These are phyloP conservation scores for Alternaria consortialis DNA, from an alignment of 2,329 filamentous ascomycete species.

Conservation along the genomic window DNA sequence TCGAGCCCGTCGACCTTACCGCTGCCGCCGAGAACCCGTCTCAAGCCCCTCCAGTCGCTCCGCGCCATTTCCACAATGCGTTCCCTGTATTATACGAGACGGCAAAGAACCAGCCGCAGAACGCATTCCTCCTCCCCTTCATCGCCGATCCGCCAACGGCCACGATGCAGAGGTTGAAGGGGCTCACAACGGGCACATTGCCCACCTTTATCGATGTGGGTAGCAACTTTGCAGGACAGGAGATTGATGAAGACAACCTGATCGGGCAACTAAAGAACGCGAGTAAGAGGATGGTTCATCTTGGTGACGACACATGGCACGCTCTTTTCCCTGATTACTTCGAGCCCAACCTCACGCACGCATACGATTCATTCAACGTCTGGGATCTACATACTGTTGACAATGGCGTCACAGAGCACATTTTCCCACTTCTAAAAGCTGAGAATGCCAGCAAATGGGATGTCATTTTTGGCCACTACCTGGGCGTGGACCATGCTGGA, in stretches of 20 bases:
- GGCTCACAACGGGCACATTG: constrained; percentile 91
- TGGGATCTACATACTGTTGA: constrained; percentile 98
- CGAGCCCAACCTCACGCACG: constrained; percentile 80
- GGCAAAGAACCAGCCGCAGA: constrained; percentile 74
- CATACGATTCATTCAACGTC: constrained; percentile 98
- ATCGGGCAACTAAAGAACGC: constrained; percentile 70
- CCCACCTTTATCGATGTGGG: constrained; percentile 95
- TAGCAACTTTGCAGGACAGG: constrained; percentile 93
- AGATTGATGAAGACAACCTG: constrained; percentile 91
- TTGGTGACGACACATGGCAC: constrained; percentile 99
- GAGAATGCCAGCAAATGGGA: constrained; percentile 80
- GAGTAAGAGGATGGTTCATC: constrained; percentile 83
- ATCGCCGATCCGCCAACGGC: constrained; percentile 97
- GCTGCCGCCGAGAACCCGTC: constrained; percentile 25
- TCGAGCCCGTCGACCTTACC: constrained; percentile 51
- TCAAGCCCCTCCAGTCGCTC: constrained; percentile 29
- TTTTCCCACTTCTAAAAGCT: constrained; percentile 80
- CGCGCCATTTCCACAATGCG: constrained; percentile 82
- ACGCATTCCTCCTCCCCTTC: constrained; percentile 91
- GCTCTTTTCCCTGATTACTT: constrained; percentile 94
- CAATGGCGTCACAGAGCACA: constrained; percentile 90
- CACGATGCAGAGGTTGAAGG: constrained; percentile 91
- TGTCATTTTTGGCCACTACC: constrained; percentile 90
- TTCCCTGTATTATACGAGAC: constrained; percentile 88
- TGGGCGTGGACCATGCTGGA: constrained; percentile 96